Conservation (phyloP, 2,329 filamentous ascomycete genomes). For the Sclerotinia borealis region DNA sequence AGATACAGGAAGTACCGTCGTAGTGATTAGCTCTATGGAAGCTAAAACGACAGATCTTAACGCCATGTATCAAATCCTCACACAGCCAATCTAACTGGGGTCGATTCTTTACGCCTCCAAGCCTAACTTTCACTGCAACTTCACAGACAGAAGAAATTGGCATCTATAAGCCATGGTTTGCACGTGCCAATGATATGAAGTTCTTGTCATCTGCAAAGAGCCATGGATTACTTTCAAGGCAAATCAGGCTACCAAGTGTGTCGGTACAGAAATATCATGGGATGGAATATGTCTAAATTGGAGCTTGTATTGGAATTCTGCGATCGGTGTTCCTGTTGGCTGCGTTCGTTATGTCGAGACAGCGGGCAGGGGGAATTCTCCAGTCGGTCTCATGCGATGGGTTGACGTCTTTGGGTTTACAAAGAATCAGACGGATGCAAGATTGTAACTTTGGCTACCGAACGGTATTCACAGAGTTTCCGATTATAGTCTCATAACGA, state of each 20-base stretch:
- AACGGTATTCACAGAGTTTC: background rate
- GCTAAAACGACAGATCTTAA: conserved; percentile 70
- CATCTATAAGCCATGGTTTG: conserved; percentile 62
- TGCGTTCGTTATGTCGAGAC: conserved; percentile 43
- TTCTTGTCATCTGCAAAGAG: conserved; percentile 55
- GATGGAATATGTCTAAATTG: conserved; percentile 82
- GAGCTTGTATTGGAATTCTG: conserved; percentile 78
- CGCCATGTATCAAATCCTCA: conserved; percentile 73
- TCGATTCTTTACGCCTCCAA: conserved; percentile 50
- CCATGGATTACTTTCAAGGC: conserved; percentile 52
- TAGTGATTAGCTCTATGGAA: conserved; percentile 68
- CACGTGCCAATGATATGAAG: conserved; percentile 57
- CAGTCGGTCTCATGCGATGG: conserved; percentile 58
- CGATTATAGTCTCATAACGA: background rate
- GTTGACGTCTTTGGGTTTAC: conserved; percentile 48
- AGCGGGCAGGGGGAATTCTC: conserved; percentile 47
- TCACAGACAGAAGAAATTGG: conserved; percentile 55
- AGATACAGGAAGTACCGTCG: conserved; percentile 46
- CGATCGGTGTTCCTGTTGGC: conserved; percentile 67
- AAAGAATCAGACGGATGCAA: conserved; percentile 18
- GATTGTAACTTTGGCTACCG: conserved; percentile 31
- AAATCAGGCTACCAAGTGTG: conserved; percentile 42
- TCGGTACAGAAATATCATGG: conserved; percentile 60
- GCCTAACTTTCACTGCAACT: conserved; percentile 43
- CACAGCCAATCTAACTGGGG: conserved; percentile 61